Base-by-base conservation (phyloP, 495 filamentous ascomycete genomes). In the Penicillium subrubescens region DNA sequence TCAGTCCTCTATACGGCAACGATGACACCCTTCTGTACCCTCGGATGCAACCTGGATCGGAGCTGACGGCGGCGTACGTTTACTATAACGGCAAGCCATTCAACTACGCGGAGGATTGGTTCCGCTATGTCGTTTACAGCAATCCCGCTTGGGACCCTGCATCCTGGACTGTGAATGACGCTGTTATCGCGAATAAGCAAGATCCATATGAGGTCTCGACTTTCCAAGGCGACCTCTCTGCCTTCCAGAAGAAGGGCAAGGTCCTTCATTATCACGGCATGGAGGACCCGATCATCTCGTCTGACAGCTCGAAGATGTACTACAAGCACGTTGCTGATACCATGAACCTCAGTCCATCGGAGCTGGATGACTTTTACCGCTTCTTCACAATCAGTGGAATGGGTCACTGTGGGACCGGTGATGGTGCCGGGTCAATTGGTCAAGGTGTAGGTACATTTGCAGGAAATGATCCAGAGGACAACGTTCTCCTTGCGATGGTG, bases 381-480 rank as follows among this genome's bases (percentile, higher is more conserved):
- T 60, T 60, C 58, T 60, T 60, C 46, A 25, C 58, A 5, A 48
- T 60, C 17, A 60, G 51, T 34, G 51, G 51, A 29, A 54, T 54
- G 51, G 51, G 51, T 12, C 51, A 54, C 51, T 54, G 51, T 34
- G 33, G 27, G 25, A 15, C 51, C 7, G 51, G 51, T 33, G 51
- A 29, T 31, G 51, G 51, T 54, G 51, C 51, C 11, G 31, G 51
- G 7, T 54, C 51, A 0, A 54, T 54, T 34, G 51, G 51, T 10
- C 51, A 54, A 19, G 51, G 51, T 21, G 27, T 54, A 21, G 51
- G 51, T 8, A 54, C 51, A 0, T 54, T 54, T 54, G 51, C 51
- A 3, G 51, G 51, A 10, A 54, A 54, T 54, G 51, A 54, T 5
- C 51, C 51, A 5, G 14, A 54, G 51, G 51, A 54, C 51, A 54